phyloP scores from a whole-genome alignment of 768 basidiomycete species.

The Xanthoconium stramineum region DNA sequence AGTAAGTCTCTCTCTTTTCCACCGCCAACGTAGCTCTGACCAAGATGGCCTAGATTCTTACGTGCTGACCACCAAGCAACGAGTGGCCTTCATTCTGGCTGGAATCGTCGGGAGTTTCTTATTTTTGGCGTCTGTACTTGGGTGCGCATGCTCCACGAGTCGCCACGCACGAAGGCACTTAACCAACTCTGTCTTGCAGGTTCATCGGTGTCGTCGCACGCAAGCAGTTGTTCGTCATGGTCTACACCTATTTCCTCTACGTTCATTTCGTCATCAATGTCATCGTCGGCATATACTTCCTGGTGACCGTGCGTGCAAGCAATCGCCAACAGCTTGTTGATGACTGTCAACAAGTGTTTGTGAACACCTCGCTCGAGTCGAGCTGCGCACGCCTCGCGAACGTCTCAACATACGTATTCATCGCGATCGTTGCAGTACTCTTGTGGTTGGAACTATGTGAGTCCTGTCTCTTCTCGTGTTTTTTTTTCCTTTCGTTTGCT shows the following conservation, averaged over 20 bases:
- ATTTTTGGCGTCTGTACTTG: conserved; percentile 51
- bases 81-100: conserved; percentile 44
- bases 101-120: conserved; percentile 54
- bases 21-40: background rate
- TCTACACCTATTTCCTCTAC: conserved; percentile 56
- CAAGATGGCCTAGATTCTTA: conserved; percentile 30
- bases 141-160: conserved; percentile 36
- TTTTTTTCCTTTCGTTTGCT: background rate
- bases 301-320: conserved; percentile 47
- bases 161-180: background rate
- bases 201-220: conserved; percentile 61
- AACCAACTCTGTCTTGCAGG: conserved; percentile 31
- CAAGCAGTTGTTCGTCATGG: conserved; percentile 57
- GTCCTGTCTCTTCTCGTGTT: conserved; percentile 22
- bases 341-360: conserved; percentile 46
- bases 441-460: conserved; percentile 56
- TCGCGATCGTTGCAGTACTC: conserved; percentile 41
- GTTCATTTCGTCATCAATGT: conserved; percentile 56
- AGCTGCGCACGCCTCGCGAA: conserved; percentile 45
- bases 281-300: conserved; percentile 48
- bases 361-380: conserved; percentile 36
- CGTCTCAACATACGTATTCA: conserved; percentile 44
- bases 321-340: conserved; percentile 39
- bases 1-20: conserved; percentile 38
- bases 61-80: conserved; percentile 29